Base-by-base conservation (phyloP, 768 basidiomycete species). In the Pleurotus pulmonarius region DNA sequence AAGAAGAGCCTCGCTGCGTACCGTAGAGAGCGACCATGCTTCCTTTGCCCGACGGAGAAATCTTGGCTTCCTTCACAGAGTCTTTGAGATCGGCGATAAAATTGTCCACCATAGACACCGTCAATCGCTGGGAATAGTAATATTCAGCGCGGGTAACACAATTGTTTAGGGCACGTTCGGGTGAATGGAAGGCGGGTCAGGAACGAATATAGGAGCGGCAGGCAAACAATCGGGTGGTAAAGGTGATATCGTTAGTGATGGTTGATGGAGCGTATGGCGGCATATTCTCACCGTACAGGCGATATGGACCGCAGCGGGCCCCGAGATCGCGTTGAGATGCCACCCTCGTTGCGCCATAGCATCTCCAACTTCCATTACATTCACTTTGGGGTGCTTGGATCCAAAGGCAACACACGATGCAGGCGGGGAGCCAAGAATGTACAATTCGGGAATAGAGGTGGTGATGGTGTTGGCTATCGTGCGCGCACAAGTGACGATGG, bases 21-120 rank as follows among this genome's bases (percentile, higher is more conserved):
- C 94, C 94, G 65, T 97, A 98, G 11, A 98, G 67, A 12, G 87
- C 80, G 3, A 97, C 93, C 94, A 98, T 95, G 26, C 83, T 83
- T 6, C 96, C 96, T 64, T 87, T 82, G 5, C 88, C 87, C 26
- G 76, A 74, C 0, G 90, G 86, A 15, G 75, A 71, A 25, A 73
- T 57, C 67, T 86, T 90, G 18, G 92, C 87, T 56, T 90, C 86
- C 44, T 75, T 72, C 5, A 99, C 83, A 0, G 86, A 78, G 46
- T 86, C 86, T 65, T 88, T 89, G 60, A 99, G 76, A 64, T 98
- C 96, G 12, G 82, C 80, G 51, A 98, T 78, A 65, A 99, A 88
- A 40, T 80, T 81, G 59, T 93, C 91, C 41, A 89, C 83, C 56
- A 78, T 75, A 1, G 80, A 72, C 7, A 95, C 79, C n/a, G 94